These are phyloP conservation scores for Paxillus ammoniavirescens DNA, from an alignment of 768 basidiomycete species.

Conservation along the genomic window DNA sequence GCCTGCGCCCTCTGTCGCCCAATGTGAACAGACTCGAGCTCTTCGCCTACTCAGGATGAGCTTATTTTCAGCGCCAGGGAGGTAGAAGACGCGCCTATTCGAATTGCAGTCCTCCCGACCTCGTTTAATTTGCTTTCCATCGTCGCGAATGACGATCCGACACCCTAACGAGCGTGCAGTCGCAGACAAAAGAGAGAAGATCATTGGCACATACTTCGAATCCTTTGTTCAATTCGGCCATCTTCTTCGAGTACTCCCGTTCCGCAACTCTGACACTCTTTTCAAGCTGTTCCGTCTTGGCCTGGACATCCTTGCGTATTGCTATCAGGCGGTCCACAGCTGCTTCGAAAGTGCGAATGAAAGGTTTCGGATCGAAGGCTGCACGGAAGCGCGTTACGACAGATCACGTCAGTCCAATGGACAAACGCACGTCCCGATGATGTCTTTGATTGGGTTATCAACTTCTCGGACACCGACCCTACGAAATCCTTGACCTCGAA, in stretches of 20 bases:
- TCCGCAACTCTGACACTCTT: constrained; percentile 86
- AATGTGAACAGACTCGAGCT: constrained; percentile 91
- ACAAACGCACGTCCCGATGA: constrained; percentile 73
- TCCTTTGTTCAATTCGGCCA: constrained; percentile 88
- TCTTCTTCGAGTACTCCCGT: constrained; percentile 90
- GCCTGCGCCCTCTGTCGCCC: constrained; percentile 92
- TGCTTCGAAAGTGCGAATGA: constrained; percentile 88
- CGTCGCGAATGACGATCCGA: constrained; percentile 80
- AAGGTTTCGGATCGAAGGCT: constrained; percentile 96
- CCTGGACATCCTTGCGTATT: constrained; percentile 86
- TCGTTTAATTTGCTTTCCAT: constrained; percentile 93
- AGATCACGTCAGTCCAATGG: background rate
- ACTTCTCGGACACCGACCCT: constrained; percentile 79
- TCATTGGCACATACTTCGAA: constrained; percentile 70
- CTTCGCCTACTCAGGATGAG: constrained; percentile 63
- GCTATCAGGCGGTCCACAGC: constrained; percentile 87
- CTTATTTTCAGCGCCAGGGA: background rate
- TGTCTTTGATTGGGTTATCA: constrained; percentile 82
- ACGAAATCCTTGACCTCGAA: constrained; percentile 93
- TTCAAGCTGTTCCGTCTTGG: constrained; percentile 89
- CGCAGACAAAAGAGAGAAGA: background rate
- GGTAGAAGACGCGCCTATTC: constrained; percentile 62
- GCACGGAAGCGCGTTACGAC: constrained; percentile 9
- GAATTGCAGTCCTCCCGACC: constrained; percentile 89
- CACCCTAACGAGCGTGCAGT: constrained; percentile 51